Base-by-base conservation (phyloP, 108 stramenopile species). In the Stephanodiscus triporus region DNA sequence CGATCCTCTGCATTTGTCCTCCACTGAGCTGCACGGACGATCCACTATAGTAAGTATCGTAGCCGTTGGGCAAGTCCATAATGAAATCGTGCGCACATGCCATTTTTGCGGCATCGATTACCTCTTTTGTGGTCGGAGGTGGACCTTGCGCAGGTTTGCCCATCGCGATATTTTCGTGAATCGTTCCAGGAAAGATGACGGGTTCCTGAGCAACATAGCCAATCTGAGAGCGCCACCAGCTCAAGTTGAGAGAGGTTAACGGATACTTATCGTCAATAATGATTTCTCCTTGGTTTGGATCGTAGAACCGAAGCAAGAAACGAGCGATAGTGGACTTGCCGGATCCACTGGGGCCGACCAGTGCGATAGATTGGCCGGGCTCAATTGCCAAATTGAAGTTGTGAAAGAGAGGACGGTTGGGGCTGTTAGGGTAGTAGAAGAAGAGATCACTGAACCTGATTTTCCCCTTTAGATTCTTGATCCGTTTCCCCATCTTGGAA, bases 271-370 rank as follows among this genome's bases (percentile, higher is more conserved):
- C 89, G 59, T 85, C 89, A 34, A 88, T 62, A 16, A 78, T 51
- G 19, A 91, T 62, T 23, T 64, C 63, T 19, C 91, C 91, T 22
- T 59, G 55, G 55, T 64, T 65, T 19, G 85, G 83, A 59, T 94
- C 88, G 66, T 94, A 94, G 54, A 91, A 94, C 9, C 95, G 82
- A 32, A 92, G 81, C 1, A 96, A 55, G 9, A 96, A 85, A 2
- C 78, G 66, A 6, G 89, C 84, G 63, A 89, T 88, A 2, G 92
- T 94, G 24, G 73, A 80, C 71, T 94, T 94, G 23, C 92, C 92
- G 6, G 63, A 75, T 0, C 92, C 92, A 10, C 82, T 84, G 14
- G 86, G 84, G 2, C 92, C 92, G 16, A 91, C 90, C 22, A 78
- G 55, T 16, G 89, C 89, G 20, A 83, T 54, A 1, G 84, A 76